Evolutionary conservation across 2,329 filamentous ascomycete genomes (phyloP), one percentile per base, ranked within the genome.

Genomic region (Alternaria conjuncta): DNA sequence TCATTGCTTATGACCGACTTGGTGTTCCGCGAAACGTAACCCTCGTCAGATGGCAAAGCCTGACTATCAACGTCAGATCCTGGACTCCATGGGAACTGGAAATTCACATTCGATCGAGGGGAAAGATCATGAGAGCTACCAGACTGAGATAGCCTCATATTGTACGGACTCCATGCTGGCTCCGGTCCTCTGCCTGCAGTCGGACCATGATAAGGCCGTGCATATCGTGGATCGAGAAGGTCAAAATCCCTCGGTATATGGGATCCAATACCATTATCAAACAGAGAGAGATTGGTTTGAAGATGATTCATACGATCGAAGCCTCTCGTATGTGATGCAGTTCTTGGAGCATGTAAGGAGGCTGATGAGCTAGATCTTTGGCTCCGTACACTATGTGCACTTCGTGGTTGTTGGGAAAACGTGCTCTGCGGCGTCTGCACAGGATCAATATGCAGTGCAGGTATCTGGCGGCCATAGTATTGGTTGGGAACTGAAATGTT

Each of bases 1-100:
- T 79, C 77, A 66, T 74, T 70, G 61, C 77, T 77, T 4, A 74
- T 61, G 20, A 78, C 65, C 18, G 79, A 80, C 6, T 69, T 76
- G 5, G 71, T 51, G 20, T 64, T 67, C 11, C 71, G 67, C 20
- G 77, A 76, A 8, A 70, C 58, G 46, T 79, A 81, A 5, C 77
- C 79, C 46, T 78, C 79, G 55, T 80, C 78, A 73, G 45, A 63
- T 54, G 46, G 57, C 63, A 13, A 49, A 30, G 49, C 66, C 28
- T 65, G 58, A 45, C 70, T 75, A 12, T 64, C 71, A 11, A 73
- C 41, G 18, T 78, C 75, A 10, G 76, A 77, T 44, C 53, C 61
- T 9, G 43, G 70, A 20, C 67, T 62, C 30, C 67, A 69, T 41
- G 71, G 73, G 15, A 51, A 26, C 50, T 50, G 49, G 36, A 68